A percentile compares a stretch with the other conserved stretches of the same genome.
Evolutionary conservation across 179 eudicot genomes (phyloP).

Genomic region (Gypsophila paniculata): DNA sequence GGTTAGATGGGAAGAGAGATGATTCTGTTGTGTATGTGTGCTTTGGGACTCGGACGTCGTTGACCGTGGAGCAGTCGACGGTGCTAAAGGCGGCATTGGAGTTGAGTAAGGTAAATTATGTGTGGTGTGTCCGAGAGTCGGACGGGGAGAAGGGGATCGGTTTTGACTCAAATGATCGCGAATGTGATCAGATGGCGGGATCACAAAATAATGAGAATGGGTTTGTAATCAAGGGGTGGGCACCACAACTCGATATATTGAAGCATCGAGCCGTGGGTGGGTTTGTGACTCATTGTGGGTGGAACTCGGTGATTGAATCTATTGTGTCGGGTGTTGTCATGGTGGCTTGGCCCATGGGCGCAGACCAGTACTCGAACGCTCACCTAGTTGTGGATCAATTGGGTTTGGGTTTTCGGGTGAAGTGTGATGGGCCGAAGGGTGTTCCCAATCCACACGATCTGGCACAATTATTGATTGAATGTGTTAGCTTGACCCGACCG

Average conservation of each 20-base stretch:
- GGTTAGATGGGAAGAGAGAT: slow-evolving; percentile 22
- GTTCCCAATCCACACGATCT: slow-evolving; percentile 33
- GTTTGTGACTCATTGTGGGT: slow-evolving; percentile 47
- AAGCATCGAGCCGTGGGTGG: slow-evolving; percentile 31
- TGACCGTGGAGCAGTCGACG: slow-evolving; percentile 23
- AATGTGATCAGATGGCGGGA: slow-evolving; percentile 25
- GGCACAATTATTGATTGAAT: slow-evolving; percentile 25
- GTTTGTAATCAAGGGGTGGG: slow-evolving; percentile 42
- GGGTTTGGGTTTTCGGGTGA: slow-evolving; percentile 29
- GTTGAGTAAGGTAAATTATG: slow-evolving; percentile 30
- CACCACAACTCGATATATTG: slow-evolving; percentile 39
- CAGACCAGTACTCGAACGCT: slow-evolving; percentile 40
- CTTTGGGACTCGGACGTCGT: slow-evolving; percentile 28
- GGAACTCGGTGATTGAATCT: slow-evolving; percentile 48
- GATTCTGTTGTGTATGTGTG: slow-evolving; percentile 29
- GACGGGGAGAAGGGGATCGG: slow-evolving; percentile 10
- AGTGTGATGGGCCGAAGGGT: slow-evolving; percentile 25
- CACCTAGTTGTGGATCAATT: slow-evolving; percentile 35
- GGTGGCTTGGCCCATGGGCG: slow-evolving; percentile 50
- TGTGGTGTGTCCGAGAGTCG: slow-evolving; percentile 28
- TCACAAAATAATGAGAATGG: slow-evolving; percentile 24
- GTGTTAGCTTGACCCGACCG: background rate
- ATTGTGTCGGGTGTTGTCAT: slow-evolving; percentile 34
- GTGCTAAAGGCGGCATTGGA: slow-evolving; percentile 31
- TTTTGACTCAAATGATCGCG: background rate